These are phyloP conservation scores for Penicillium simplicissimum DNA, from an alignment of 495 filamentous ascomycete species.

Conservation along the genomic window DNA sequence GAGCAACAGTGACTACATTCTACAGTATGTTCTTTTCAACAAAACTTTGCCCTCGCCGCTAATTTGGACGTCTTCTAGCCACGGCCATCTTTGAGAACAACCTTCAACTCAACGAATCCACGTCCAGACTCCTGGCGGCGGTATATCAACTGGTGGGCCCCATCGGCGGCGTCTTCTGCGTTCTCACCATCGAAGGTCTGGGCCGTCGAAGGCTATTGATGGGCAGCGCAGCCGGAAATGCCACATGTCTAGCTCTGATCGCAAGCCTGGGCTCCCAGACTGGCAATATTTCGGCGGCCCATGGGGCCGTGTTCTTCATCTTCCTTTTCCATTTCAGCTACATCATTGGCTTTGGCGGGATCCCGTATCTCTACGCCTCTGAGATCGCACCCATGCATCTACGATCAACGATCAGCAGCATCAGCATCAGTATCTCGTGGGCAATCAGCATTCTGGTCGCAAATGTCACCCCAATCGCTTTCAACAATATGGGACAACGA, in stretches of 20 bases:
- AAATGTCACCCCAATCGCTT: slow-evolving; percentile 25
- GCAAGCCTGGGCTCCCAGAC: slow-evolving; percentile 26
- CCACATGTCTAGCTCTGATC: slow-evolving; percentile 41
- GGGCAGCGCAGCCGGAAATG: slow-evolving; percentile 39
- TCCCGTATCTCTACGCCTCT: slow-evolving; percentile 55
- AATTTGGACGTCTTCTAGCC: slow-evolving; percentile 4
- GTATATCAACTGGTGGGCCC: slow-evolving; percentile 24
- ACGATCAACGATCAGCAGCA: slow-evolving; percentile 49
- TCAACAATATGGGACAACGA: slow-evolving; percentile 22
- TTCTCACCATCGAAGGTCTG: slow-evolving; percentile 25
- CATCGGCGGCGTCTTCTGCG: slow-evolving; percentile 21
- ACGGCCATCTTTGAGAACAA: slow-evolving; percentile 28
- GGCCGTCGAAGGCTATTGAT: slow-evolving; percentile 25
- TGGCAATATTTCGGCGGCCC: slow-evolving; percentile 15
- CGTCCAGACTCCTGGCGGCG: slow-evolving; percentile 24
- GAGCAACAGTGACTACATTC: slow-evolving; percentile 28
- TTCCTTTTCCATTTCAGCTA: slow-evolving; percentile 57
- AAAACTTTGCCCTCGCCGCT: neutral
- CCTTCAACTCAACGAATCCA: slow-evolving; percentile 18
- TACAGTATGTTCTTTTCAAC: slow-evolving; percentile 24
- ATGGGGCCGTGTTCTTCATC: slow-evolving; percentile 47
- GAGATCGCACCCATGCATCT: slow-evolving; percentile 53
- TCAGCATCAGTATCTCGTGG: slow-evolving; percentile 52
- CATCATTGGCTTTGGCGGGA: slow-evolving; percentile 54
- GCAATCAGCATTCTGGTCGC: slow-evolving; percentile 32